Percentiles rank a stretch among this genome's conserved stretches.
Evolutionary conservation across 2,329 filamentous ascomycete species (phyloP).

Genomic region (Fusarium torulosum): DNA sequence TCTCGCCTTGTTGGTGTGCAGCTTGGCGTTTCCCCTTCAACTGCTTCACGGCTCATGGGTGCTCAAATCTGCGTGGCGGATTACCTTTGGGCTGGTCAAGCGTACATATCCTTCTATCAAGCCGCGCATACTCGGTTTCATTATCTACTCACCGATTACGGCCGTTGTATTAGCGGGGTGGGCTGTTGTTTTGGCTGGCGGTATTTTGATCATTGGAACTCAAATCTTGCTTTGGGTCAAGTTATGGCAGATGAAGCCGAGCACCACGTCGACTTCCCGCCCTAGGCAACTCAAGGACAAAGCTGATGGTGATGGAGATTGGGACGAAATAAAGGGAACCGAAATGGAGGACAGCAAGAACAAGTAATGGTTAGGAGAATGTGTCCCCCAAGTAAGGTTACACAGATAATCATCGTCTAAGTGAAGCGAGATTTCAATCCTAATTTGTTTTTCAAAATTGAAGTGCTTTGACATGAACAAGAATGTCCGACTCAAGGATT

Average conservation of each 20-base stretch:
- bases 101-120: slow-evolving; percentile 23
- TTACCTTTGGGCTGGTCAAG: slow-evolving; percentile 11
- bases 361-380: neutral
- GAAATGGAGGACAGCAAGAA: neutral
- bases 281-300: neutral
- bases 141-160: slow-evolving; percentile 13
- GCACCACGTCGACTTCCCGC: neutral
- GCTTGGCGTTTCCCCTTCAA: slow-evolving; percentile 2
- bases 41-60: slow-evolving; percentile 31
- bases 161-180: neutral
- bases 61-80: slow-evolving; percentile 21
- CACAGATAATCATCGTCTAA: no score
- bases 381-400: no score
- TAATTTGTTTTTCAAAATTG: no score
- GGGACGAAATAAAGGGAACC: neutral
- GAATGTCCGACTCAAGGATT: neutral
- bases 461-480: no score
- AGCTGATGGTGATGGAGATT: neutral
- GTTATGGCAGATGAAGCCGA: neutral
- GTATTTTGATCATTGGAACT: neutral
- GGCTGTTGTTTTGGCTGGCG: neutral
- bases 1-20: neutral
- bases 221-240: slow-evolving; percentile 9
- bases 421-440: neutral
- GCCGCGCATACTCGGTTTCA: slow-evolving; percentile 18